phyloP scores from a whole-genome alignment of 805 yeast genomes.

The Wickerhamiella lipophila region DNA sequence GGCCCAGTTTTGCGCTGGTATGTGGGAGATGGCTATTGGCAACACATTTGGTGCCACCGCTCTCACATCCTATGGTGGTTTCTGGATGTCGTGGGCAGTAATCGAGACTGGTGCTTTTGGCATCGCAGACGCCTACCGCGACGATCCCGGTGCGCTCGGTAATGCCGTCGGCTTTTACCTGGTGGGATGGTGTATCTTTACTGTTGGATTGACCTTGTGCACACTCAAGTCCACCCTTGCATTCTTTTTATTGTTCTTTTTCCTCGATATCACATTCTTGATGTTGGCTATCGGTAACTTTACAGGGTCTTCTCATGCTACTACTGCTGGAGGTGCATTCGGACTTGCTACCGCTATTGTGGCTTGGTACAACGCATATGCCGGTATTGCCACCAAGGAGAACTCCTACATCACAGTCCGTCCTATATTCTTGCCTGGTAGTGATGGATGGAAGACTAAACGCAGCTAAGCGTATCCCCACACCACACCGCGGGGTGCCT shows the following conservation, averaged over 20 bases:
- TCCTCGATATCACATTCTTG: constrained; percentile 42
- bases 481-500: too few relatives aligned
- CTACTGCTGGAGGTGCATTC: constrained; percentile 50
- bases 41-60: constrained; percentile 61
- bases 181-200: constrained; percentile 52
- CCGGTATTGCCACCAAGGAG: constrained; percentile 45
- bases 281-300: constrained; percentile 40
- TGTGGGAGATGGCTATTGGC: constrained; percentile 52
- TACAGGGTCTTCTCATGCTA: constrained; percentile 22
- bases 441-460: constrained; percentile 4
- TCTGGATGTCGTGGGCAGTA: constrained; percentile 57
- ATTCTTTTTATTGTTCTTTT: constrained; percentile 44
- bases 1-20: constrained; percentile 48
- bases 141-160: constrained; percentile 24
- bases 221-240: constrained; percentile 56
- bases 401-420: constrained; percentile 46
- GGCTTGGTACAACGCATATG: constrained; percentile 57
- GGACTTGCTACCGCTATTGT: constrained; percentile 45
- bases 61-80: constrained; percentile 50
- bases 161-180: constrained; percentile 49
- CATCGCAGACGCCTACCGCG: constrained; percentile 41
- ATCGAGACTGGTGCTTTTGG: constrained; percentile 49
- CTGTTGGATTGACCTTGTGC: constrained; percentile 39
- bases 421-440: constrained; percentile 40
- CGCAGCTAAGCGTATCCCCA: not conserved